Conservation (phyloP, 2,329 filamentous ascomycete genomes). For the Setomelanomma holmii region DNA sequence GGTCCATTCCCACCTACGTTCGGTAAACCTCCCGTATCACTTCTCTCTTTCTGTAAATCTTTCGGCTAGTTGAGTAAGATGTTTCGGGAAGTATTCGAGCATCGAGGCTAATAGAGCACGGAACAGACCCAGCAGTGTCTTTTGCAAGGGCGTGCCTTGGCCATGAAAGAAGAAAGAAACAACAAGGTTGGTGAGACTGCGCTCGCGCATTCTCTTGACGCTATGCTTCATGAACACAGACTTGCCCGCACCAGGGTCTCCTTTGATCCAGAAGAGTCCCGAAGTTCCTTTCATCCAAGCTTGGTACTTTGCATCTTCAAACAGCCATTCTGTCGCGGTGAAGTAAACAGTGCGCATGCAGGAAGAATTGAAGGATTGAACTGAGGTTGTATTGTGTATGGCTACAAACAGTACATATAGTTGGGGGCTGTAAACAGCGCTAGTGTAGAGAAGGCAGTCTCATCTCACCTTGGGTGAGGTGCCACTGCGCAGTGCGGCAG, state of each 20-base stretch:
- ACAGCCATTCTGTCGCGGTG: no score
- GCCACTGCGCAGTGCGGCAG: no score
- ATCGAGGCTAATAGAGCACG: conserved; percentile 20
- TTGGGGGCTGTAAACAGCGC: no score
- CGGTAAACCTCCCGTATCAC: conserved; percentile 9
- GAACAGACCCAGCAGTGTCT: conserved; percentile 18
- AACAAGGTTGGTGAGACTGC: conserved; percentile 1
- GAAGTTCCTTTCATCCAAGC: conserved; percentile 44
- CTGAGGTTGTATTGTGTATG: no score
- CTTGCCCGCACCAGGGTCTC: conserved; percentile 43
- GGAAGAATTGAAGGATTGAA: no score
- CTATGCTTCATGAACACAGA: conserved; percentile 50
- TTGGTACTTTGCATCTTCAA: conserved; percentile 39
- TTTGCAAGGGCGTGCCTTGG: conserved; percentile 20
- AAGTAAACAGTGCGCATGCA: no score
- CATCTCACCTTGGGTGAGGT: no score
- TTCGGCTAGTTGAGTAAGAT: conserved; percentile 12
- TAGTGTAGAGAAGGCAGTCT: no score
- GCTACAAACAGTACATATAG: no score
- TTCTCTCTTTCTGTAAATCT: conserved; percentile 17
- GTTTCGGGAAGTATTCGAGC: conserved; percentile 10
- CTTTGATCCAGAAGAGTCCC: conserved; percentile 57
- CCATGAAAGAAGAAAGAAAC: conserved; percentile 28
- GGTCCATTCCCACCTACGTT: conserved; percentile 16
- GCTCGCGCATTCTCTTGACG: conserved; percentile 23